A percentile compares a stretch with the other conserved stretches of the same genome.
Evolutionary conservation across 2,329 filamentous ascomycete genomes (phyloP).

Genomic region (Phyllosticta capitalensis): DNA sequence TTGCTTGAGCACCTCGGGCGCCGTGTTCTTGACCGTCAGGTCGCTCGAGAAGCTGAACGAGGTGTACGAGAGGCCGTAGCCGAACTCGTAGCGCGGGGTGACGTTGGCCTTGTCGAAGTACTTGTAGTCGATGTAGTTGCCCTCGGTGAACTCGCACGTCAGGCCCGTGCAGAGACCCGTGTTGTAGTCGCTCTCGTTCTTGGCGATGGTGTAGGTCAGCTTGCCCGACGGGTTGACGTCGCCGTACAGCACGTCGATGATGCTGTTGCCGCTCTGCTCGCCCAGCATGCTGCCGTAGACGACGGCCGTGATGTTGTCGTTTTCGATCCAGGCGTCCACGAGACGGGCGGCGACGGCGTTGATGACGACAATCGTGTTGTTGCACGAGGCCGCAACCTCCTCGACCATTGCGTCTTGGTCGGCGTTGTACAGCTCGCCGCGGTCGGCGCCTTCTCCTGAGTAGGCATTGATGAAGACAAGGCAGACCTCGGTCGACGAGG

Average conservation of each 20-base stretch:
- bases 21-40: conserved; percentile 21
- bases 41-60: conserved; percentile 5
- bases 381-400: conserved; percentile 55
- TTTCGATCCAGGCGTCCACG: conserved; percentile 10
- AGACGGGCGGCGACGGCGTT: conserved; percentile 9
- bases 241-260: conserved; percentile 73
- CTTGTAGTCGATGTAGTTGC: conserved; percentile 38
- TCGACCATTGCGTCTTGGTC: conserved; percentile 52
- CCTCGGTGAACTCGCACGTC: conserved; percentile 25
- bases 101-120: conserved; percentile 34
- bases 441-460: conserved; percentile 10
- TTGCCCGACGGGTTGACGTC: conserved; percentile 68
- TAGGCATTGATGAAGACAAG: conserved; percentile 12
- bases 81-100: conserved; percentile 21
- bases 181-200: conserved; percentile 57
- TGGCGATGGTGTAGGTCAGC: conserved; percentile 78
- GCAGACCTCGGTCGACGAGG: conserved; percentile 2
- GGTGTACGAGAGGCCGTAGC: conserved; percentile 11
- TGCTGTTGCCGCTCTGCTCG: conserved; percentile 66
- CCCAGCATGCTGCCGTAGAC: conserved; percentile 11
- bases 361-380: conserved; percentile 62
- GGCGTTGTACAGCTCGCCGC: conserved; percentile 8
- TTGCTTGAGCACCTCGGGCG: neutral
- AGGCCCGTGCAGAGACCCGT: conserved; percentile 1
- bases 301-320: conserved; percentile 10